Evolutionary conservation across 768 basidiomycete species (phyloP), one percentile per base, ranked within the genome.

Genomic region (Trametes sanguinea): DNA sequence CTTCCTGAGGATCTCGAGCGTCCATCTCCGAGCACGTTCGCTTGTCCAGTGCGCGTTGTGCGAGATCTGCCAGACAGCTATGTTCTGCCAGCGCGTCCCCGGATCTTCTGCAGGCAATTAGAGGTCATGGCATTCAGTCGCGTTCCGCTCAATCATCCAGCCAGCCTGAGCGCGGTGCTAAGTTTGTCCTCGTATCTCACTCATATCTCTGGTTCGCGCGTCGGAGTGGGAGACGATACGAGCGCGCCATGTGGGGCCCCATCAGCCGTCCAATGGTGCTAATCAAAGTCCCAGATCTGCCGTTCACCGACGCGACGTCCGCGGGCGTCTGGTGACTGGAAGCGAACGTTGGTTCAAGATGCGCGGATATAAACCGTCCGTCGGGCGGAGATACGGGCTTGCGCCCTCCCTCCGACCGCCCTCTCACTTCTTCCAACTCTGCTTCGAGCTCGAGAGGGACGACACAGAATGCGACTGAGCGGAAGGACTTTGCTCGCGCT

Each of bases 401-500:
- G 51, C 51, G 51, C 39, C 17, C 22, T 8, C n/a, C 37, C 51
- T 17, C 4, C n/a, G 14, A 42, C 47, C 55, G 9, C 22, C 7
- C 30, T 10, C 30, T 44, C 10, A 17, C 46, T 35, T 33, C 29
- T 57, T 30, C 30, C 44, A 13, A 6, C 48, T 50, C 11, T 8
- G 30, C 13, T 16, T 33, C 27, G 27, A 13, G 44, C 44, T 17
- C 42, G 54, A 8, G 54, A 56, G 33, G 45, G 42, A n/a, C 22
- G 11, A 6, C 45, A 5, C 54, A 22, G 51, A 46, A 64, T 64
- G 63, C 63, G 52, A 54, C 45, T 64, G 50, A 50, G 33, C 13
- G n/a, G 13, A 5, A 43, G 42, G 42, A 47, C 58, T 32, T 33
- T 60, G 37, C 40, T 64, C 44, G 60, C 64, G 17, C 64, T 67